These are phyloP conservation scores for Hibiscus tridactylites DNA, from an alignment of 345 rosid genomes.

Conservation along the genomic window DNA sequence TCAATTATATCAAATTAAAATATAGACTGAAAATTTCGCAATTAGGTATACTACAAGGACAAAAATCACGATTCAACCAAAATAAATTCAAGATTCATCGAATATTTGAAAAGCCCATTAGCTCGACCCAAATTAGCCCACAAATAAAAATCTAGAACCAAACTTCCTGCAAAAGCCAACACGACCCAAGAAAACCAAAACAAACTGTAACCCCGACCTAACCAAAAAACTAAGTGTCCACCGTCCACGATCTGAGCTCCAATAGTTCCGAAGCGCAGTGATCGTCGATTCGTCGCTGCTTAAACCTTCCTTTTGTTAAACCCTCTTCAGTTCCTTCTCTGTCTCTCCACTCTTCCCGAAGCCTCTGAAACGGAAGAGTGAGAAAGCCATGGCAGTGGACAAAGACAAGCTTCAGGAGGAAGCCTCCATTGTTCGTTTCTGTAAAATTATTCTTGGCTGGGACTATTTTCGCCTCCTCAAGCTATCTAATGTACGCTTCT, in stretches of 20 bases:
- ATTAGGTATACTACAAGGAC: too few species aligned
- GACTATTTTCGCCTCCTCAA: slow-evolving; percentile 61
- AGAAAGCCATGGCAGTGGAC: slow-evolving; percentile 36
- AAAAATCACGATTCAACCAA: too few species aligned
- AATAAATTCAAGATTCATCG: too few species aligned
- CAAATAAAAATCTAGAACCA: background rate
- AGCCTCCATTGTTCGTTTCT: slow-evolving; percentile 53
- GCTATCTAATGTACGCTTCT: slow-evolving; percentile 29
- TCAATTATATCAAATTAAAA: too few species aligned
- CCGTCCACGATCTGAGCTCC: background rate
- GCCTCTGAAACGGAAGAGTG: background rate
- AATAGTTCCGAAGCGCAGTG: background rate
- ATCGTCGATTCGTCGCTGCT: background rate
- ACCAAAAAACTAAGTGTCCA: background rate
- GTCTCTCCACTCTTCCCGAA: background rate
- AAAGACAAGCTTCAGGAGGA: slow-evolving; percentile 50
- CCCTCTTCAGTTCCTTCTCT: background rate
- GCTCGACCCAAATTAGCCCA: background rate
- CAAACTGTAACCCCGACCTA: background rate
- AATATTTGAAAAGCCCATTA: background rate
- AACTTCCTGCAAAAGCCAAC: background rate
- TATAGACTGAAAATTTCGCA: too few species aligned
- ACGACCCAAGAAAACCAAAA: background rate
- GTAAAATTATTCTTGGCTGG: slow-evolving; percentile 66
- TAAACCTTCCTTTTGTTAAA: background rate